Evolutionary conservation across 306 rosid genomes (phyloP).

Genomic region (Boehmeria nivea): DNA sequence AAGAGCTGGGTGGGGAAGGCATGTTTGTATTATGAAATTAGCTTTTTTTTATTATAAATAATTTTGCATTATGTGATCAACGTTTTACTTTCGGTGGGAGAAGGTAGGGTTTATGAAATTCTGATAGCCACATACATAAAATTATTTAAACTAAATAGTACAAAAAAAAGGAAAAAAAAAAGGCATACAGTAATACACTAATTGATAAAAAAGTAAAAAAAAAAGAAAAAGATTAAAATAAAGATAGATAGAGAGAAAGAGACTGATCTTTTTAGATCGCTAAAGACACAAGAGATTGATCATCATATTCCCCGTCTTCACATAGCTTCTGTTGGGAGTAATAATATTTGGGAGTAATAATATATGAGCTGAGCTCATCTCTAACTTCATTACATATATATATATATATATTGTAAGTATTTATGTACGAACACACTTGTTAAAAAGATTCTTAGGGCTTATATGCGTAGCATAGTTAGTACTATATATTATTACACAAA

Average conservation of each 20-base stretch:
- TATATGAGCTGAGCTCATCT: too few species aligned
- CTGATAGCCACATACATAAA: neutral
- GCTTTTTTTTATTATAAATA: neutral
- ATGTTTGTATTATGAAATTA: neutral
- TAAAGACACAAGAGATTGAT: neutral
- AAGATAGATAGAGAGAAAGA: neutral
- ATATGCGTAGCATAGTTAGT: neutral
- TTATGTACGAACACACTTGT: neutral
- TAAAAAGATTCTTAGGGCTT: neutral
- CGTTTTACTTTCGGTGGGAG: conserved; percentile 18
- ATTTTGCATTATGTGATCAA: neutral
- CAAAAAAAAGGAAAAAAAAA: neutral
- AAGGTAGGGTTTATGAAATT: conserved; percentile 4
- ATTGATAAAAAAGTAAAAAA: neutral
- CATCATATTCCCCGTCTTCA: conserved; percentile 13
- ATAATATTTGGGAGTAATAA: too few species aligned
- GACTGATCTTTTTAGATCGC: neutral
- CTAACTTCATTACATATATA: too few species aligned
- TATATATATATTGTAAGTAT: neutral
- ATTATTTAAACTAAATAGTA: neutral
- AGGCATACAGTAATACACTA: neutral
- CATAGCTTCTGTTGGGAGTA: too few species aligned
- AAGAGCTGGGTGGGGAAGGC: neutral
- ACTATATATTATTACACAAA: neutral
- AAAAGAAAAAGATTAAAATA: too few species aligned